Evolutionary conservation across 2,329 filamentous ascomycete genomes (phyloP).

Genomic region (Exserohilum turcica): DNA sequence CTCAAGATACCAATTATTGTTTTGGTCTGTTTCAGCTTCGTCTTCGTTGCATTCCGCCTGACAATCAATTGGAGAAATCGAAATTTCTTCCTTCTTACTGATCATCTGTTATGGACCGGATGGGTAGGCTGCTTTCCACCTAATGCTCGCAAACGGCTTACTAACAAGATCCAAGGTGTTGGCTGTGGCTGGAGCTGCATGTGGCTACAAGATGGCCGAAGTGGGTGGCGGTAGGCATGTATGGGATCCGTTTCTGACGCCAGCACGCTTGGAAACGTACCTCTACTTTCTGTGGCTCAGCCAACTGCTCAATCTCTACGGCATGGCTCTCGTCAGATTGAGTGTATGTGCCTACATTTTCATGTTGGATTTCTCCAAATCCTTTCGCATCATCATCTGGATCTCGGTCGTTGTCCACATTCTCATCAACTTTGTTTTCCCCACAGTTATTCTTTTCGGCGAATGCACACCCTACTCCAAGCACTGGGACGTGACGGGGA

Average conservation of each 20-base stretch:
- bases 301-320: constrained; percentile 33
- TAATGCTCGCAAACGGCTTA: too few relatives aligned
- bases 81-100: constrained; percentile 30
- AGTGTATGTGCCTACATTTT: constrained; percentile 37
- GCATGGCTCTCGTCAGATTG: constrained; percentile 37
- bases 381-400: constrained; percentile 31
- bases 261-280: constrained; percentile 23
- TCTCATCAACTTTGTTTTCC: constrained; percentile 30
- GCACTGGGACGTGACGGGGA: constrained; percentile 30
- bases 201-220: constrained; percentile 27
- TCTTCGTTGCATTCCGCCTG: constrained; percentile 29
- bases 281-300: constrained; percentile 29
- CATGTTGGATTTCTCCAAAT: constrained; percentile 32
- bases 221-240: constrained; percentile 28
- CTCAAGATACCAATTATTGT: constrained; percentile 30
- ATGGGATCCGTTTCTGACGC: constrained; percentile 32
- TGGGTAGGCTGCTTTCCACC: constrained; percentile 18
- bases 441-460: constrained; percentile 29
- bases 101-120: constrained; percentile 34
- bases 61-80: constrained; percentile 28
- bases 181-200: constrained; percentile 26
- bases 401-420: constrained; percentile 27
- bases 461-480: constrained; percentile 31
- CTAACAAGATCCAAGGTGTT: constrained; percentile 21
- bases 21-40: constrained; percentile 29